Percentiles rank a stretch among this genome's conserved stretches.
Conservation (phyloP, 345 rosid genomes). For the Firmiana major region DNA sequence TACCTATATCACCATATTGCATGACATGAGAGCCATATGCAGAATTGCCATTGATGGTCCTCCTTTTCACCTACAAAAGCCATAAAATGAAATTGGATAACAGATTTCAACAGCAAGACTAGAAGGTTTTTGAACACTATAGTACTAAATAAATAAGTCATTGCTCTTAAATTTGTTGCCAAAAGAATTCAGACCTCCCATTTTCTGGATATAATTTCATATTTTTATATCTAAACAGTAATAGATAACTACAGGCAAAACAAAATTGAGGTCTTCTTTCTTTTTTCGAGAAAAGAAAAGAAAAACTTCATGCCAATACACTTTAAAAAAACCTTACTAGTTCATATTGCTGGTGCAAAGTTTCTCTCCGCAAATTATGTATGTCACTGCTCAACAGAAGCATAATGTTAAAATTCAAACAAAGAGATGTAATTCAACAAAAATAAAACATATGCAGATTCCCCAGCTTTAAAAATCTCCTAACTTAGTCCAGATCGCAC, state of each 20-base stretch:
- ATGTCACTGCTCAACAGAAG: constrained; percentile 57
- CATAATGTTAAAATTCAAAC: not conserved
- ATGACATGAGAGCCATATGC: constrained; percentile 89
- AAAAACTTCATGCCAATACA: not conserved
- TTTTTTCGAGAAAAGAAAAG: not conserved
- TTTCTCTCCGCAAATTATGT: constrained; percentile 76
- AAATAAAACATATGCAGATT: not conserved
- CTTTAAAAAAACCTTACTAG: constrained; percentile 42
- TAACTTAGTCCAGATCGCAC: not conserved
- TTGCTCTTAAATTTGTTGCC: not conserved
- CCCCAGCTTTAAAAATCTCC: not conserved
- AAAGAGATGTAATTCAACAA: not conserved
- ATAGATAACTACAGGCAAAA: not conserved
- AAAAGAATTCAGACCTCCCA: not conserved
- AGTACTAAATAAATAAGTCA: not conserved
- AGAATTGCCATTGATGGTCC: constrained; percentile 51
- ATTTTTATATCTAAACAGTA: not conserved
- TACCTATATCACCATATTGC: constrained; percentile 78
- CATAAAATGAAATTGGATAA: constrained; percentile 11
- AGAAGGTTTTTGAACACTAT: not conserved
- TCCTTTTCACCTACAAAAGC: constrained; percentile 68
- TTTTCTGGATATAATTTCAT: not conserved
- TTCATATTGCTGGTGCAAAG: constrained; percentile 84
- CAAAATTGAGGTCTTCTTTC: not conserved
- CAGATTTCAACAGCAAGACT: not conserved